Percentiles rank a stretch among this genome's conserved stretches.
These are phyloP conservation scores for Thermochaetoides dissita DNA, from an alignment of 2,329 filamentous ascomycete genomes.

Conservation along the genomic window DNA sequence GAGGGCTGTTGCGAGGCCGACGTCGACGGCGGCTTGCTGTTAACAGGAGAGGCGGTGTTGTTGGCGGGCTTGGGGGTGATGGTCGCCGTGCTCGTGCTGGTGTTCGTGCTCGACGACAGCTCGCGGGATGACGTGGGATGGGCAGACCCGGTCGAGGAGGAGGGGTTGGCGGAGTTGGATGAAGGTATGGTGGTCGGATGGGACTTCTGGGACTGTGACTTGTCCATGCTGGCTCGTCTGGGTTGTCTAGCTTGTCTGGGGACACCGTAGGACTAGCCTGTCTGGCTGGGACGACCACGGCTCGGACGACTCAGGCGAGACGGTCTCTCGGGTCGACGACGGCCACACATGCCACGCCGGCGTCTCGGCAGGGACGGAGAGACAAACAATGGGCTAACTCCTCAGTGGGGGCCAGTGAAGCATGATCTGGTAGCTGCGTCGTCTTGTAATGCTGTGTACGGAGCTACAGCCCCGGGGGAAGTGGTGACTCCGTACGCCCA, in stretches of 20 bases:
- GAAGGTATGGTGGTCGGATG: too few relatives aligned
- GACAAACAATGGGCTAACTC: constrained; percentile 3
- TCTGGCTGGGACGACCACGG: too few relatives aligned
- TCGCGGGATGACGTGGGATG: constrained; percentile 17
- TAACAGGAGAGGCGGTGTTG: constrained; percentile 10
- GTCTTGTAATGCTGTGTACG: too few relatives aligned
- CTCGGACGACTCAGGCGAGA: too few relatives aligned
- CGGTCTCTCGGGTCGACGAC: constrained; percentile 7
- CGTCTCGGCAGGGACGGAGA: constrained; percentile 10
- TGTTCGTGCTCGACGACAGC: constrained; percentile 15
- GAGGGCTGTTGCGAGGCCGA: constrained; percentile 12
- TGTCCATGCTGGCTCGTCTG: constrained; percentile 20
- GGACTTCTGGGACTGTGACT: constrained; percentile 14
- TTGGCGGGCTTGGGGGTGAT: constrained; percentile 14
- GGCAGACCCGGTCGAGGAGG: constrained; percentile 17
- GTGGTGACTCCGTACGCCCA: constrained; percentile 3
- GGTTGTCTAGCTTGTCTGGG: background rate
- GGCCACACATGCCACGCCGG: constrained; percentile 16
- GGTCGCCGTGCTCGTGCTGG: constrained; percentile 14
- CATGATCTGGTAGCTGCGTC: constrained; percentile 5
- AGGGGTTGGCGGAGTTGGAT: too few relatives aligned
- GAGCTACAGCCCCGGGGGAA: too few relatives aligned
- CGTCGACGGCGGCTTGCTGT: constrained; percentile 1
- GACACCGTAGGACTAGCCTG: too few relatives aligned
- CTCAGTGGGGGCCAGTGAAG: constrained; percentile 8